A percentile compares a stretch with the other conserved stretches of the same genome.
Evolutionary conservation across 305 asterid species (phyloP).

Genomic region (Caryopteris hybrid): DNA sequence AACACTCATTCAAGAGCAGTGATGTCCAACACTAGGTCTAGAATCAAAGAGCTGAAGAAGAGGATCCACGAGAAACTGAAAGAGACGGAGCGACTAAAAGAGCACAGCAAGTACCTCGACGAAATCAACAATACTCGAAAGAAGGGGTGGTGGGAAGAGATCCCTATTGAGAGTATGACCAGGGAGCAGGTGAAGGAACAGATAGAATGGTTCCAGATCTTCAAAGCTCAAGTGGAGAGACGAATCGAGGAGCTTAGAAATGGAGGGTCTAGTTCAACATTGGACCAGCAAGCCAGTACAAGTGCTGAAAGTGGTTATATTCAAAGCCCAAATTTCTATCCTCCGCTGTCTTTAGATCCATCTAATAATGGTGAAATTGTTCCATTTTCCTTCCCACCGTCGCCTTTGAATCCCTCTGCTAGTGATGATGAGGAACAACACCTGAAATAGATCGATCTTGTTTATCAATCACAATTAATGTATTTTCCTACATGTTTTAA

Average conservation of each 20-base stretch:
- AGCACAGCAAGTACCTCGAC: not conserved
- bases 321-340: no score
- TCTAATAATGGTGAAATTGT: no score
- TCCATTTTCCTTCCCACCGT: no score
- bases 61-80: slow-evolving; percentile 4
- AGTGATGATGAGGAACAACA: no score
- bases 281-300: no score
- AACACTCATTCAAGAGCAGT: not conserved
- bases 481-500: no score
- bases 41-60: not conserved
- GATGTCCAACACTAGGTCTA: not conserved
- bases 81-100: not conserved
- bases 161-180: not conserved
- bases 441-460: no score
- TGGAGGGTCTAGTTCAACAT: not conserved
- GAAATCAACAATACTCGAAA: not conserved
- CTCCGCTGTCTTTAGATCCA: no score
- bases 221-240: not conserved
- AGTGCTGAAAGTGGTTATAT: no score
- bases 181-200: slow-evolving; percentile 16
- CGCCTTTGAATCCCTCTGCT: no score
- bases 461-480: no score
- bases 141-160: slow-evolving; percentile 23
- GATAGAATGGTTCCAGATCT: not conserved
- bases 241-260: slow-evolving; percentile 1